phyloP scores from a whole-genome alignment of 208 protist genomes.

The Lotmaria passim region DNA sequence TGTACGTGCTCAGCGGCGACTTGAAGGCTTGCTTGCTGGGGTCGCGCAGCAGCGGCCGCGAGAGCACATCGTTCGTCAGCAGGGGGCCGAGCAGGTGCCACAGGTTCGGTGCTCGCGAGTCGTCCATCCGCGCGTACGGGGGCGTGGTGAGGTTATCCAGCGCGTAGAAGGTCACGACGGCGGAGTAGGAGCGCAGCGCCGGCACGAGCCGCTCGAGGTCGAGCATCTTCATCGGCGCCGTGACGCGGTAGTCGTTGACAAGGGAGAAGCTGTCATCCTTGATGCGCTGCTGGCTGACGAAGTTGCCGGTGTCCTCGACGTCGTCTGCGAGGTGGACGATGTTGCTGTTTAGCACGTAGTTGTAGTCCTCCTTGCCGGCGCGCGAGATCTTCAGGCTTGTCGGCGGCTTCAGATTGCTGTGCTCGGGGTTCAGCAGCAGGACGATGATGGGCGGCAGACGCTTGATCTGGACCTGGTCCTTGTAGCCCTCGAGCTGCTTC shows the following conservation, averaged over 20 bases:
- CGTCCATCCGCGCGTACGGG: conserved; percentile 66
- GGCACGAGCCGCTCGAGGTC: conserved; percentile 80
- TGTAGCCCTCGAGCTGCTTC: conserved; percentile 85
- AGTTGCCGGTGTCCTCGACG: conserved; percentile 85
- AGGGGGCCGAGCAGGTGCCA: conserved; percentile 81
- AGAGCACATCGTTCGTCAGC: conserved; percentile 79
- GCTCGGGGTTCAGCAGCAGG: conserved; percentile 89
- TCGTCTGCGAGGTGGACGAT: conserved; percentile 90
- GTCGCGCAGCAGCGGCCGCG: conserved; percentile 68
- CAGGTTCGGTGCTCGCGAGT: conserved; percentile 76
- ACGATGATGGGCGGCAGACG: conserved; percentile 89
- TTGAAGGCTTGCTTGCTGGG: conserved; percentile 62
- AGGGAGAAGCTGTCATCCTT: conserved; percentile 82
- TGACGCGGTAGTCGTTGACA: conserved; percentile 91
- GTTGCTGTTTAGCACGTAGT: conserved; percentile 89
- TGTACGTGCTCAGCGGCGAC: conserved; percentile 69
- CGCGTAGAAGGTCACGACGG: conserved; percentile 85
- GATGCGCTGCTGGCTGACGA: conserved; percentile 88
- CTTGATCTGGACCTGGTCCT: conserved; percentile 83
- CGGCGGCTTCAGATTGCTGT: conserved; percentile 85
- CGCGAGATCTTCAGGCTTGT: conserved; percentile 84
- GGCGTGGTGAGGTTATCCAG: conserved; percentile 73
- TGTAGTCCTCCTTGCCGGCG: conserved; percentile 82
- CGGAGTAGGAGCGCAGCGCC: conserved; percentile 76
- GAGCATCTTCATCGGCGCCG: conserved; percentile 67